Base-by-base conservation (phyloP, 768 basidiomycete genomes). In the Leccinellum rugosiceps region DNA sequence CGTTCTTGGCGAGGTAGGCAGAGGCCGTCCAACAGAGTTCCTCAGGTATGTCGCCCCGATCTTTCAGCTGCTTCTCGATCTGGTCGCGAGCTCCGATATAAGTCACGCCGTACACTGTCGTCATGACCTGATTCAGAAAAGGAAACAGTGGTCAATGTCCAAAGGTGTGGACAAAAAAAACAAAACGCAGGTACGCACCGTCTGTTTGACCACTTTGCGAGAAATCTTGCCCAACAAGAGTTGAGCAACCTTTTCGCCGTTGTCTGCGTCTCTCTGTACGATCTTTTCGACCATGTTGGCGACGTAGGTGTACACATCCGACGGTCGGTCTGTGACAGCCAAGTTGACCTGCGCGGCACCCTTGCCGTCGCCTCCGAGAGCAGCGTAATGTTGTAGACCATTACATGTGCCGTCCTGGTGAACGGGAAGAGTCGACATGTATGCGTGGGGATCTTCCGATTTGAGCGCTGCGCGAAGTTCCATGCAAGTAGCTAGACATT, bases 371-470 rank as follows among this genome's bases (percentile, higher is more conserved):
- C 97, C 96, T 45, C 97, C 97, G 4, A 99, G 84, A 0, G 97
- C 97, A 6, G 97, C 97, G 66, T 99, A 99, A 72, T 99, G 96
- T 75, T 99, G 97, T 61, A 99, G 79, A 26, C 96, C 97, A 64
- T 99, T 99, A 65, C 97, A 99, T 0, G 97, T 98, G 3, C 97
- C 96, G 63, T 99, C 97, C 73, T 98, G 96, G 69, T 99, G 97
- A 6, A 98, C 83, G 0, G 97, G 97, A n/a, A 97, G 79, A 17
- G 76, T 72, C 3, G 87, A 92, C 65, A 79, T 73, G 72, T 76
- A 88, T 19, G 72, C 68, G 58, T 78, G 80, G 0, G 83, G 81
- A 43, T 84, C 79, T 15, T 83, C 82, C 1, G 87, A 88, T 43
- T 87, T 81, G 0, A 95, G 78, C 2, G 96, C 96, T 1, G 79